A percentile compares a stretch with the other conserved stretches of the same genome.
Conservation (phyloP, 2,329 filamentous ascomycete species). For the Rhytidhysteron rufulum region DNA sequence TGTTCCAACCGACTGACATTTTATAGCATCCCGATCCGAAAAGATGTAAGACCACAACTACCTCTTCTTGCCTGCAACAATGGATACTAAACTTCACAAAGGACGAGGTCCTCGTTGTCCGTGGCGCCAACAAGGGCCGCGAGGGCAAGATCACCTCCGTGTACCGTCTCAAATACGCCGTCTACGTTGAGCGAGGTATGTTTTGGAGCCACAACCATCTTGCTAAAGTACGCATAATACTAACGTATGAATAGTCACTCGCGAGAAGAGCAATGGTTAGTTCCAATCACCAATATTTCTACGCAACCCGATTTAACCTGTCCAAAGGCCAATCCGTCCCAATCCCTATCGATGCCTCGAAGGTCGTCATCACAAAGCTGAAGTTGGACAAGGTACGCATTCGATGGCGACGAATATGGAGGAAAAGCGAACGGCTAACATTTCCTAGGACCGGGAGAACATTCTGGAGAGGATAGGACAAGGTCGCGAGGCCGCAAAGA, state of each 20-base stretch:
- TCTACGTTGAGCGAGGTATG: constrained; percentile 81
- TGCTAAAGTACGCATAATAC: too few relatives aligned
- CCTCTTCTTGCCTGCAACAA: constrained; percentile 3
- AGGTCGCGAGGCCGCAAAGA: constrained; percentile 74
- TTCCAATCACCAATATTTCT: not conserved
- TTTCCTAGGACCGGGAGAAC: constrained; percentile 68
- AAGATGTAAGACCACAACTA: constrained; percentile 61
- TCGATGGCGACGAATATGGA: not conserved
- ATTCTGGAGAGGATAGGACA: constrained; percentile 82
- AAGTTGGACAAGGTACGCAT: constrained; percentile 86
- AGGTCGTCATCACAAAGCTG: constrained; percentile 97
- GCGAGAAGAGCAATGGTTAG: constrained; percentile 83
- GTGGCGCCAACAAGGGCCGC: constrained; percentile 92
- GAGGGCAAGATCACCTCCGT: constrained; percentile 98
- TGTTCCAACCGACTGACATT: constrained; percentile 6
- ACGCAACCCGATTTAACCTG: not conserved
- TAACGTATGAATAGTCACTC: constrained; percentile 68
- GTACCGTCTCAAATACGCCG: constrained; percentile 76
- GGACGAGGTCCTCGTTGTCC: constrained; percentile 85
- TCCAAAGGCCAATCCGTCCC: constrained; percentile 74
- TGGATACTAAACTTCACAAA: constrained; percentile 27
- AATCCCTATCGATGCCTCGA: constrained; percentile 90
- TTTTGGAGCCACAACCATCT: too few relatives aligned
- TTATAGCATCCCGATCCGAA: constrained; percentile 79
- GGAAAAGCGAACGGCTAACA: constrained; percentile 6